Percentiles rank a stretch among this genome's conserved stretches.
These are phyloP conservation scores for Calycina marina DNA, from an alignment of 2,329 filamentous ascomycete species.

Conservation along the genomic window DNA sequence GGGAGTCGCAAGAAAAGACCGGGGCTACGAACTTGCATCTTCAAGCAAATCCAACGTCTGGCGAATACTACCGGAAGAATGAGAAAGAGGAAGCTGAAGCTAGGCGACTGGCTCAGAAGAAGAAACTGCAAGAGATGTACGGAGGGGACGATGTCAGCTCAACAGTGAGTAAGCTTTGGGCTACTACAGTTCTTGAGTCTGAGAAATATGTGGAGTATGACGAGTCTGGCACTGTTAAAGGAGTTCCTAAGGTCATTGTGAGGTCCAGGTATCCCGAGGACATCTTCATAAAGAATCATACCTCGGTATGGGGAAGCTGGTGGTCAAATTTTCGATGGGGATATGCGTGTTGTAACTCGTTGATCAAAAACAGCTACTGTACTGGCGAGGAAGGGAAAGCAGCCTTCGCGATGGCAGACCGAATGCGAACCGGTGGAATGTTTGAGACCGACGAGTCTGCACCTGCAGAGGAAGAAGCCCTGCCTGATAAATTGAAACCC, in stretches of 20 bases:
- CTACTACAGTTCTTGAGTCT: slow-evolving; percentile 59
- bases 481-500: slow-evolving; percentile 13
- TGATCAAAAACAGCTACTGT: slow-evolving; percentile 93
- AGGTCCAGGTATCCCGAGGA: slow-evolving; percentile 92
- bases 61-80: slow-evolving; percentile 70
- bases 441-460: slow-evolving; percentile 14
- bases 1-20: slow-evolving; percentile 81
- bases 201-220: slow-evolving; percentile 92
- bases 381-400: slow-evolving; percentile 78
- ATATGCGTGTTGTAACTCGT: slow-evolving; percentile 87
- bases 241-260: slow-evolving; percentile 57
- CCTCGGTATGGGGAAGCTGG: slow-evolving; percentile 90
- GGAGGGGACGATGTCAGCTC: slow-evolving; percentile 46
- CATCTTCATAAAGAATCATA: slow-evolving; percentile 79
- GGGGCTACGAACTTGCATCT: slow-evolving; percentile 73
- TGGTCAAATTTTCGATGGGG: slow-evolving; percentile 95
- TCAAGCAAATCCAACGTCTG: slow-evolving; percentile 91
- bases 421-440: slow-evolving; percentile 30
- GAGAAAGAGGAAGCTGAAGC: slow-evolving; percentile 59
- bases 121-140: slow-evolving; percentile 67
- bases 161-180: slow-evolving; percentile 46
- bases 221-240: slow-evolving; percentile 77
- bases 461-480: slow-evolving; percentile 23
- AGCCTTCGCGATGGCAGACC: slow-evolving; percentile 66
- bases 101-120: slow-evolving; percentile 52